Base-by-base conservation (phyloP, 2,329 filamentous ascomycete species). In the Helminthosporium solani region DNA sequence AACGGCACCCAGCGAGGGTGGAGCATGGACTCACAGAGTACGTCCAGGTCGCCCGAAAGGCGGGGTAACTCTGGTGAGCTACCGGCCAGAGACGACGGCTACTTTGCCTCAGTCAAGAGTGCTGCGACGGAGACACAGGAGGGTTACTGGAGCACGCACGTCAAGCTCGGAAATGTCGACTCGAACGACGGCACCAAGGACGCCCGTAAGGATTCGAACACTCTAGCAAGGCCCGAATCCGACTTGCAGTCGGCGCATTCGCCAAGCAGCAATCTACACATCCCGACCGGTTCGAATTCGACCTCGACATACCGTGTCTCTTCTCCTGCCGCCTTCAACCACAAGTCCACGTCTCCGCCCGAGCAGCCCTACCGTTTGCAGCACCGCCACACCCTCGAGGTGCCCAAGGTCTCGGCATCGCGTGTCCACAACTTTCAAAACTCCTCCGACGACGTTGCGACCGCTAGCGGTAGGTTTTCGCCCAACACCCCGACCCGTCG, bases 311-410 rank as follows among this genome's bases (percentile, higher is more conserved):
- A 70, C 46, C 77, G 83, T 61, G 83, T 84, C 56, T 86, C 85
- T 3, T 84, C 84, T 2, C 84, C 86, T 8, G 77, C 85, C 53
- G 66, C 40, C 62, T 81, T 60, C 81, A 64, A 63, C 53, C 78
- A 81, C n/a, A 73, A 73, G 27, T 35, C 40, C n/a, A 66, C 71
- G 2, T 72, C 78, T 35, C 78, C 84, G 16, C 47, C 55, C 31
- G 75, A 81, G 7, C 76, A 77, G 12, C 74, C 76, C 25, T 71
- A 80, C 16, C 79, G 81, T 44, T 74, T 92, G 39, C 86, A 87
- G 68, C 89, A 96, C 50, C 84, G 91, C 54, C 87, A 96, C 71
- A 96, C 90, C 0, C 78, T 96, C 20, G 90, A 96, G 70, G 89
- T 96, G 0, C 90, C 91, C 7, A 88, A 85, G 69, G 70, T 78